These are phyloP conservation scores for Cytospora mali DNA, from an alignment of 2,329 filamentous ascomycete genomes.

Conservation along the genomic window DNA sequence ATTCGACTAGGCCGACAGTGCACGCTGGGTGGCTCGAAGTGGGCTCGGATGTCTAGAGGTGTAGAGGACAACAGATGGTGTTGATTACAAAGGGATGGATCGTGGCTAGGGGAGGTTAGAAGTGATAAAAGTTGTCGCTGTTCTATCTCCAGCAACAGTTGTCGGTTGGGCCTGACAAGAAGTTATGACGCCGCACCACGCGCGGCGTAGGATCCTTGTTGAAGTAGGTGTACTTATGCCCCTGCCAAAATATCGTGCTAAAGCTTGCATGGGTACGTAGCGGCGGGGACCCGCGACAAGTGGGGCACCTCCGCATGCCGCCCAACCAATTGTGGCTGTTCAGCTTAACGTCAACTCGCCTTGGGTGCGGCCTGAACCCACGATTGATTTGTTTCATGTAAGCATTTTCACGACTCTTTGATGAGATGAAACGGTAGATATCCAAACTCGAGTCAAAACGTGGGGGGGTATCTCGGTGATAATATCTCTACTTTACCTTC, in stretches of 20 bases:
- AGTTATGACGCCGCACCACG: conserved; percentile 26
- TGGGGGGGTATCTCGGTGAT: background rate
- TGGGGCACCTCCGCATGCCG: background rate
- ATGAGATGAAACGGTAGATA: background rate
- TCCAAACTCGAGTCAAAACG: background rate
- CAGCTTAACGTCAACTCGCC: conserved; percentile 6
- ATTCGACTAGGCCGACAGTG: background rate
- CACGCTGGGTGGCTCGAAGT: background rate
- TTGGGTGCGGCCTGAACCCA: background rate
- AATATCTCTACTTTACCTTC: background rate
- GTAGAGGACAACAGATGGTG: background rate
- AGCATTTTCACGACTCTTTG: background rate
- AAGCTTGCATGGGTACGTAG: background rate
- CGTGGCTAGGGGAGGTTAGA: background rate
- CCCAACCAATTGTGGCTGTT: conserved; percentile 1
- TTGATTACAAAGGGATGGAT: background rate
- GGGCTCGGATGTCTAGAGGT: background rate
- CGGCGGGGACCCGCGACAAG: background rate
- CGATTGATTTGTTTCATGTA: background rate
- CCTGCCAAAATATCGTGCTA: too few relatives aligned
- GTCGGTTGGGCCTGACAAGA: conserved; percentile 12
- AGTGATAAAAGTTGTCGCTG: conserved; percentile 1
- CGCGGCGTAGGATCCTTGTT: conserved; percentile 17
- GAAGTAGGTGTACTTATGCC: conserved; percentile 17
- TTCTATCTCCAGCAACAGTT: conserved; percentile 10